Conservation (phyloP, 257 asterid genomes). For the Przewalskia tangutica region DNA sequence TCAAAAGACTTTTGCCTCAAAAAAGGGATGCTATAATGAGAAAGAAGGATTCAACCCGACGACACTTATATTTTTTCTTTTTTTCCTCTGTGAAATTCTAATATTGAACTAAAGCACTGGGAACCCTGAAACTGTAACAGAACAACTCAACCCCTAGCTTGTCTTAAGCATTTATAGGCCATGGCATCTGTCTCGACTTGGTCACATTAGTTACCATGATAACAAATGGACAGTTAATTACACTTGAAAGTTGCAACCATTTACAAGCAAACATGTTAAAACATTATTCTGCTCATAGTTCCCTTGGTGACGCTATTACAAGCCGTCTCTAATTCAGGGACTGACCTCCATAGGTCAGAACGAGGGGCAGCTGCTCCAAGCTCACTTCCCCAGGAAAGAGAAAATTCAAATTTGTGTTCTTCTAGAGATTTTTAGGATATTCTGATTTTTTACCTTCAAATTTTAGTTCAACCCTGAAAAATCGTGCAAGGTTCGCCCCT, state of each 20-base stretch:
- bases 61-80: neutral
- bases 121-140: neutral
- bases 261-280: neutral
- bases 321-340: neutral
- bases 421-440: neutral
- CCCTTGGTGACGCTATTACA: neutral
- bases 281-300: neutral
- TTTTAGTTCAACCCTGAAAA: slow-evolving; percentile 4
- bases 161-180: neutral
- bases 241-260: neutral
- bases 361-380: neutral
- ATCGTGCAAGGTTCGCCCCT: slow-evolving; percentile 1
- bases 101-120: neutral
- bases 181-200: neutral
- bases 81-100: neutral
- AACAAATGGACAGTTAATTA: neutral
- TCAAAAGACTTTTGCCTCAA: neutral
- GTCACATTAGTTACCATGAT: neutral
- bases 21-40: neutral
- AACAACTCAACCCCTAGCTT: neutral
- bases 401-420: neutral
- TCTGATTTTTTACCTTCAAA: slow-evolving; percentile 3
- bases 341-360: neutral
- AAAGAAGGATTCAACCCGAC: neutral
- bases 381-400: neutral